Base-by-base conservation (phyloP, 306 rosid genomes). In the Leucaena leucocephala region DNA sequence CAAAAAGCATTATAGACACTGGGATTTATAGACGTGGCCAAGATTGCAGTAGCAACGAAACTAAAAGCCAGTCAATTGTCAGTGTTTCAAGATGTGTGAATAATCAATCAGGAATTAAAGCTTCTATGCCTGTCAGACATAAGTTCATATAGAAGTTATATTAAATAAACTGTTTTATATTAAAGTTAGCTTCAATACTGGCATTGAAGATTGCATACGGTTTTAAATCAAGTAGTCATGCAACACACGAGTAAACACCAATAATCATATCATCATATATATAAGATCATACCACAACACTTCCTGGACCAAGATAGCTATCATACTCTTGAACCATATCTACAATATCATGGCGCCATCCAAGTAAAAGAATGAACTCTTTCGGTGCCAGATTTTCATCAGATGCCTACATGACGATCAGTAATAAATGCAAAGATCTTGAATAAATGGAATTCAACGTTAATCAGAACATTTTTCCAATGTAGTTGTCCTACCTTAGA, bases 241-340 rank as follows among this genome's bases (percentile, higher is more conserved):
- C 46, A 34, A 62, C 68, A 34, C n/a, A 6, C 19, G 40, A 44
- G 38, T 15, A 40, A 12, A 5, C 57, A 39, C 43, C 42, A 62
- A 72, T 15, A 76, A 12, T 7, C 52, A 44, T 33, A 54, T 43
- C 36, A 71, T 34, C 36, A 45, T 33, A 74, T 78, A 79, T 40
- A 74, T 14, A 71, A 71, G 74, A 59, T 72, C 89, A 81, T 89
- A 95, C 99, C 99, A 95, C 71, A 61, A 86, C 87, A 74, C 99
- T 95, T 74, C 97, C 99, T 66, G 99, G 97, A 81, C 99, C 99
- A 81, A 95, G 98, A 87, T 95, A 95, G 72, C 88, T 95, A 81
- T 95, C 97, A 80, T 95, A 95, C 86, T 95, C 99, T 89, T 87
- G 87, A 74, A 95, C 90, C 97, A 95, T 95, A 58, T 91, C 93